Evolutionary conservation across 495 filamentous ascomycete species (phyloP), one percentile per base, ranked within the genome.

Genomic region (Monascus purpureus): DNA sequence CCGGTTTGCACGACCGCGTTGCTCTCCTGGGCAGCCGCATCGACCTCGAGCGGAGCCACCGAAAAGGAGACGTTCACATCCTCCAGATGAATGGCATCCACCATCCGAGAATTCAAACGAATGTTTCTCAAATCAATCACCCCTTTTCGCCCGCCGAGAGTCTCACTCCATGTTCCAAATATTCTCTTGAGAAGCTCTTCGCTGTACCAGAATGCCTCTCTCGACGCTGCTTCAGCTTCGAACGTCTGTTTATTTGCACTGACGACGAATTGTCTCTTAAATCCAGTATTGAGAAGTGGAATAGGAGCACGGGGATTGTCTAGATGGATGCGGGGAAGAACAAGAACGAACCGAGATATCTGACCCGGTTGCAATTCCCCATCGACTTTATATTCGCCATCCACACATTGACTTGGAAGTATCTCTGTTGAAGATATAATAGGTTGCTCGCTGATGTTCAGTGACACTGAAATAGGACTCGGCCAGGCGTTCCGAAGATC

Each of bases 181-280:
- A 93, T 50, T 13, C 65, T 62, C 37, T 81, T 79, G 7, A 95
- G 66, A 1, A 95, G 65, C 46, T 77, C 79, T 46, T 92, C 80
- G 5, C 87, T 71, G 57, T 84, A 94, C 87, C 87, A 94, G 53
- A 94, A 94, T 1, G 77, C 75, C 57, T 93, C 84, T 24, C 87
- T 69, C 25, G 67, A 77, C 5, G 76, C 72, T 20, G 77, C 71
- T 53, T 95, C 86, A 15, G 68, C 72, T 36, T 90, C 82, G 1
- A 82, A 79, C 0, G 80, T 76, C 29, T 82, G 66, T 40, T 83
- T 82, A 38, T 71, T 70, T 25, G 77, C 75, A 46, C 77, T 86
- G 29, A 93, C 82, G 13, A 95, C 82, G 41, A 90, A 95, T 52
- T 95, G 87, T 8, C 84, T 70, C 44, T 81, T 73, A 4, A 74